Evolutionary conservation across 1,139 yeast species (phyloP).

Genomic region (Debaryomyces subglobosus): DNA sequence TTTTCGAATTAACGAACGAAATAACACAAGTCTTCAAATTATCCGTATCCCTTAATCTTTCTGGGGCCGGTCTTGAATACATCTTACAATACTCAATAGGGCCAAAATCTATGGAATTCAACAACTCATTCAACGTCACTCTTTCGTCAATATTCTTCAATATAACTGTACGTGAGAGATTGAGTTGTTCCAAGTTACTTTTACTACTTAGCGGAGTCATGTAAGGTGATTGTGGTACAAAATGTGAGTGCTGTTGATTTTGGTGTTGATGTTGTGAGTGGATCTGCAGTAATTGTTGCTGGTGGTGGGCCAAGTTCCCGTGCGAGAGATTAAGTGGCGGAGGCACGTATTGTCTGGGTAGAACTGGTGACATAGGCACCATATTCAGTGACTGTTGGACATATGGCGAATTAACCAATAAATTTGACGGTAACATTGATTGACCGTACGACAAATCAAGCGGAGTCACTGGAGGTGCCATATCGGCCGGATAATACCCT

Average conservation of each 20-base stretch:
- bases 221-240: slow-evolving; percentile 23
- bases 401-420: slow-evolving; percentile 69
- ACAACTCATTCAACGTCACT: slow-evolving; percentile 33
- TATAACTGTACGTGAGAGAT: slow-evolving; percentile 43
- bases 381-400: slow-evolving; percentile 28
- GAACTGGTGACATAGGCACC: slow-evolving; percentile 17
- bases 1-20: slow-evolving; percentile 43
- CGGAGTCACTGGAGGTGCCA: slow-evolving; percentile 39
- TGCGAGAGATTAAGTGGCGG: slow-evolving; percentile 6
- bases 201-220: slow-evolving; percentile 22
- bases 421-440: slow-evolving; percentile 71
- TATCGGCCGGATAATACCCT: slow-evolving; percentile 6
- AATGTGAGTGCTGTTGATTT: slow-evolving; percentile 14
- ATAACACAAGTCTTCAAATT: slow-evolving; percentile 36
- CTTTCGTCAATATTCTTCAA: slow-evolving; percentile 33
- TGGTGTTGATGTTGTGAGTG: slow-evolving; percentile 8
- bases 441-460: slow-evolving; percentile 58
- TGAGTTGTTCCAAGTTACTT: slow-evolving; percentile 34
- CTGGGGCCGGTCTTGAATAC: slow-evolving; percentile 35
- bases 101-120: slow-evolving; percentile 42
- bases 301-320: slow-evolving; percentile 5
- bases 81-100: slow-evolving; percentile 49
- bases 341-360: slow-evolving; percentile 13
- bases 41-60: slow-evolving; percentile 24
- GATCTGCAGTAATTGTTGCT: slow-evolving; percentile 10